Evolutionary conservation across 306 rosid species (phyloP).

Genomic region (Prunus campanulata): DNA sequence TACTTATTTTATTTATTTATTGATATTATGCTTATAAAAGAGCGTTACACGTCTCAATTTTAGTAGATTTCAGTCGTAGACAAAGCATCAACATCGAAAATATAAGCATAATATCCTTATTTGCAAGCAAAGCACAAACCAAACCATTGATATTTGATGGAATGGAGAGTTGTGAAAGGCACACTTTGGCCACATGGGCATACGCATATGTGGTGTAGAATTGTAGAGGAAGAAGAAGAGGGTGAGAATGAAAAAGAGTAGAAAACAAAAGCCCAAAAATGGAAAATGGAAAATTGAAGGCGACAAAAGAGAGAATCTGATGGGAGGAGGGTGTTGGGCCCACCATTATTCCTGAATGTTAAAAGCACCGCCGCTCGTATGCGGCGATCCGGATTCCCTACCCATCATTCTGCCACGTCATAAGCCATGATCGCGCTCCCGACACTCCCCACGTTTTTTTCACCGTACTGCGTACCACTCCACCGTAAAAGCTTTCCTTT

Average conservation of each 20-base stretch:
- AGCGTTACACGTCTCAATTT: not conserved
- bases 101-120: too few species aligned
- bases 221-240: not conserved
- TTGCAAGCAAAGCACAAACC: not conserved
- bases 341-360: constrained; percentile 18
- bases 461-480: not conserved
- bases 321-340: constrained; percentile 10
- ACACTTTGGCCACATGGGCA: not conserved
- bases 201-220: too few species aligned
- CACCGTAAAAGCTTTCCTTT: not conserved
- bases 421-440: constrained; percentile 19
- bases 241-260: not conserved
- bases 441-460: constrained; percentile 23
- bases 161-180: not conserved
- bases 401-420: constrained; percentile 31
- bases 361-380: constrained; percentile 43
- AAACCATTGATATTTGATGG: not conserved
- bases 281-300: not conserved
- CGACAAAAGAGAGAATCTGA: constrained; percentile 27
- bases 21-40: too few species aligned
- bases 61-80: too few species aligned
- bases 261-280: not conserved
- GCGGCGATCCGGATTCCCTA: constrained; percentile 59
- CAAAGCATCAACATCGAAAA: too few species aligned
- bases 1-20: too few species aligned